Evolutionary conservation across 2,329 filamentous ascomycete species (phyloP).

Genomic region (Exophiala oligosperma): DNA sequence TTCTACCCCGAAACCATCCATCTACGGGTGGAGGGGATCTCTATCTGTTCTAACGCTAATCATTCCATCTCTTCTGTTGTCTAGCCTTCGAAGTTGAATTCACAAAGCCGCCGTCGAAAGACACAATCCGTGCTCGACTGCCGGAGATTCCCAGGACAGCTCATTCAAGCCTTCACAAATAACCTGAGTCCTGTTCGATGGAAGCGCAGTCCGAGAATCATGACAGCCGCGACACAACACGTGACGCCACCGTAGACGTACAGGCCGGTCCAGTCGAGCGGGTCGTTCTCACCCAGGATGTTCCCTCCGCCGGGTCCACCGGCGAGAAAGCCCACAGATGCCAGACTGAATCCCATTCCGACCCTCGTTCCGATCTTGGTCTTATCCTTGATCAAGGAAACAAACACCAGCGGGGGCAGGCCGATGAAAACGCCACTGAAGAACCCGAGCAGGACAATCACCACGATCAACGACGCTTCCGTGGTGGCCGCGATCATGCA

Average conservation of each 20-base stretch:
- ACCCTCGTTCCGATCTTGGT: conserved; percentile 59
- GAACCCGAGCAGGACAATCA: conserved; percentile 50
- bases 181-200: conserved; percentile 7
- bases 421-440: conserved; percentile 54
- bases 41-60: too few relatives aligned
- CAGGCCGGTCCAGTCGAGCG: conserved; percentile 17
- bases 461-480: conserved; percentile 40
- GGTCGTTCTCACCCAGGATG: conserved; percentile 4
- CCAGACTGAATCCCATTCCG: conserved; percentile 35
- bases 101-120: too few relatives aligned
- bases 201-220: conserved; percentile 6
- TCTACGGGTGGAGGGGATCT: too few relatives aligned
- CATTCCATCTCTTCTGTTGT: too few relatives aligned
- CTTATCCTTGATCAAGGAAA: conserved; percentile 46
- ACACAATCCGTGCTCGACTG: too few relatives aligned
- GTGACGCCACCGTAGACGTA: conserved; percentile 19
- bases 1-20: too few relatives aligned
- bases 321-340: conserved; percentile 11
- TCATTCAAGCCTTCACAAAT: conserved; percentile 7
- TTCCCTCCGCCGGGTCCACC: conserved; percentile 16
- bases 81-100: too few relatives aligned
- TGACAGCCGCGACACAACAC: conserved; percentile 1
- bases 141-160: too few relatives aligned
- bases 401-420: conserved; percentile 42
- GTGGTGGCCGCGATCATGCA: conserved; percentile 43